A percentile compares a stretch with the other conserved stretches of the same genome.
phyloP scores from a whole-genome alignment of 2,329 filamentous ascomycete genomes.

The Verticillium zaregamsianum region DNA sequence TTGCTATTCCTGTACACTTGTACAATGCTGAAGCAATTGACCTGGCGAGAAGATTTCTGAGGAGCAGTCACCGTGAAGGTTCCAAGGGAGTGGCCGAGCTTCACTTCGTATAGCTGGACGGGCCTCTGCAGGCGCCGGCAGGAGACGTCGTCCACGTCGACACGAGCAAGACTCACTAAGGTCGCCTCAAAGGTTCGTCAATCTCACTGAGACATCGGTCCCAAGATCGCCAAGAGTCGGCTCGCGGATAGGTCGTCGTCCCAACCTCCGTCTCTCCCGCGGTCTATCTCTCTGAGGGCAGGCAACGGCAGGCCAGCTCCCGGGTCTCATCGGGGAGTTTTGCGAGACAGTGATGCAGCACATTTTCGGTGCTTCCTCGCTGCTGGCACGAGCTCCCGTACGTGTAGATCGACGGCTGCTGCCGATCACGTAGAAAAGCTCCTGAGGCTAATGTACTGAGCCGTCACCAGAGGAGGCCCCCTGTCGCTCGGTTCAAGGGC shows the following conservation, averaged over 20 bases:
- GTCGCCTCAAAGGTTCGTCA: neutral
- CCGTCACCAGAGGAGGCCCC: neutral
- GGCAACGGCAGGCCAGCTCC: neutral
- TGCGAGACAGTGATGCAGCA: neutral
- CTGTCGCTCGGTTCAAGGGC: neutral
- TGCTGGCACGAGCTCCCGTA: neutral
- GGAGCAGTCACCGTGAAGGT: too few relatives aligned
- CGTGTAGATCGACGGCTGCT: neutral
- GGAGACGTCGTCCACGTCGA: too few relatives aligned
- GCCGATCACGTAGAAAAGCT: neutral
- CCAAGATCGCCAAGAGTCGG: neutral
- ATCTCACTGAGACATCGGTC: neutral
- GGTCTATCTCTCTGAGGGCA: neutral
- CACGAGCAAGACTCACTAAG: neutral
- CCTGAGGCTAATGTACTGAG: neutral
- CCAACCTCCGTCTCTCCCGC: neutral
- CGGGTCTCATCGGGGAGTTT: neutral
- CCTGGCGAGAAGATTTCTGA: neutral
- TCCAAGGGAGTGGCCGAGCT: too few relatives aligned
- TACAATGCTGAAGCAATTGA: neutral
- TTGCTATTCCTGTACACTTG: neutral
- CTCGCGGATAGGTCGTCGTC: neutral
- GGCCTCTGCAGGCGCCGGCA: too few relatives aligned
- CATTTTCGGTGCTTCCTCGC: neutral
- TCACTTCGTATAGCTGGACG: too few relatives aligned